Base-by-base conservation (phyloP, 352 stramenopile genomes). In the Pilasporangium apinafurcum region DNA sequence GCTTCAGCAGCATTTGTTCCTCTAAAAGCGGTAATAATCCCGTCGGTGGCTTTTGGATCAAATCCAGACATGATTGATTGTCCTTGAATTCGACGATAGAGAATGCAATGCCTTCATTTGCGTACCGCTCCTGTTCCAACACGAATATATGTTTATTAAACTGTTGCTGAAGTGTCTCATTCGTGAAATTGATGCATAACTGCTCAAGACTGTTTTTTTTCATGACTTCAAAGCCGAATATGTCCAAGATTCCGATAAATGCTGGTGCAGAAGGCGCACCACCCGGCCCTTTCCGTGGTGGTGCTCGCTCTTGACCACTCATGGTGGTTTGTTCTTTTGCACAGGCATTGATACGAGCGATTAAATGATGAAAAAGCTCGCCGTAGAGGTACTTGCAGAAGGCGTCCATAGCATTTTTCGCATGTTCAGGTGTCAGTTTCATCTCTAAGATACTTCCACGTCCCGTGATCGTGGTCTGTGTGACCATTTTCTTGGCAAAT, bases 151-250 rank as follows among this genome's bases (percentile, higher is more conserved):
- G 80, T 37, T 84, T 78, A 56, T 95, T 96, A 54, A 96, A 95
- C 40, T 92, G 83, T 47, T 92, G 81, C 45, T 95, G 85, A 6
- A 96, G 59, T 27, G 75, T 93, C 58, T 96, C 85, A 58, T 96
- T 96, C 20, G 82, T 90, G 45, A 93, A 96, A 48, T 96, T 96
- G 62, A 96, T 96, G 47, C 84, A 93, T 5, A 96, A 53, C 40
- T 96, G 86, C 56, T 96, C 85, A 9, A 96, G 63, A 28, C 72
- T 92, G 62, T 96, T 96, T 31, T 62, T 68, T 39, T 81, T 59
- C 77, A 96, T 91, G 16, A 86, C 81, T 50, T 96, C 86, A 47
- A 96, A 95, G 8, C 86, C 86, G 51, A 96, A 96, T 32, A 96
- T 96, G 51, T 96, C 86, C 13, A 96, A 60, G 21, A 96, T 92